Percentiles rank a stretch among this genome's conserved stretches.
Conservation (phyloP, 768 basidiomycete species). For the Leccinum arenicola region DNA sequence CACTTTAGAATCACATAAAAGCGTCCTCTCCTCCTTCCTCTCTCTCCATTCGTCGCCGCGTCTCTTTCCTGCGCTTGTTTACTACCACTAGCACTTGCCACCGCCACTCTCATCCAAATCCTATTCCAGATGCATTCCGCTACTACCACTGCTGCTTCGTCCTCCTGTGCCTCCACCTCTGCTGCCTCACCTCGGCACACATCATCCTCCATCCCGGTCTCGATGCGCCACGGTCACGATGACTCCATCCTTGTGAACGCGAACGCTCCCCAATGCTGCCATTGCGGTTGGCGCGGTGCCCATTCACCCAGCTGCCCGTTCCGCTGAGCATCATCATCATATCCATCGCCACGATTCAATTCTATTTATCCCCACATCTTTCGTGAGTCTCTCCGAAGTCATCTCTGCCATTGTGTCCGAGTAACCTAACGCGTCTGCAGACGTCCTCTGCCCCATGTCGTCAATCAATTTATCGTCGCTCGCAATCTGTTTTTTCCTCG, state of each 20-base stretch:
- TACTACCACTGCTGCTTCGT: constrained; percentile 5
- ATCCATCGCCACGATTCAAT: constrained; percentile 9
- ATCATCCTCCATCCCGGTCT: constrained; percentile 24
- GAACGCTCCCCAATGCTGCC: constrained; percentile 75
- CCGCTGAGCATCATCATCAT: constrained; percentile 38
- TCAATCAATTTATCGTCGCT: constrained; percentile 31
- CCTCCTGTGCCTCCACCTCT: constrained; percentile 15
- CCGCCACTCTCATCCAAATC: not conserved
- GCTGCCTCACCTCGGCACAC: constrained; percentile 8
- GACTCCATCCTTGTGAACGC: constrained; percentile 40
- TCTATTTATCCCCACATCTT: constrained; percentile 29
- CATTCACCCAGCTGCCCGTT: constrained; percentile 63
- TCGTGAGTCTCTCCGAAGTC: constrained; percentile 15
- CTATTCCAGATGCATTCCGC: constrained; percentile 19
- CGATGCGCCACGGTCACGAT: constrained; percentile 20
- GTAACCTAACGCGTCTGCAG: constrained; percentile 9
- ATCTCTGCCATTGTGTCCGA: not conserved
- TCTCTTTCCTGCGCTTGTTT: constrained; percentile 1
- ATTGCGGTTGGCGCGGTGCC: constrained; percentile 68
- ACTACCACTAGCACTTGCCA: not conserved
- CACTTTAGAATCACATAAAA: constrained; percentile 28
- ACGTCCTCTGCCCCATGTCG: constrained; percentile 25
- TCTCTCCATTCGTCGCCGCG: constrained; percentile 1
- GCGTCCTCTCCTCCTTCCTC: constrained; percentile 4
- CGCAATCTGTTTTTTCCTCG: constrained; percentile 24